These are phyloP conservation scores for Penicillium sclerotiorum DNA, from an alignment of 2,329 filamentous ascomycete species.

Conservation along the genomic window DNA sequence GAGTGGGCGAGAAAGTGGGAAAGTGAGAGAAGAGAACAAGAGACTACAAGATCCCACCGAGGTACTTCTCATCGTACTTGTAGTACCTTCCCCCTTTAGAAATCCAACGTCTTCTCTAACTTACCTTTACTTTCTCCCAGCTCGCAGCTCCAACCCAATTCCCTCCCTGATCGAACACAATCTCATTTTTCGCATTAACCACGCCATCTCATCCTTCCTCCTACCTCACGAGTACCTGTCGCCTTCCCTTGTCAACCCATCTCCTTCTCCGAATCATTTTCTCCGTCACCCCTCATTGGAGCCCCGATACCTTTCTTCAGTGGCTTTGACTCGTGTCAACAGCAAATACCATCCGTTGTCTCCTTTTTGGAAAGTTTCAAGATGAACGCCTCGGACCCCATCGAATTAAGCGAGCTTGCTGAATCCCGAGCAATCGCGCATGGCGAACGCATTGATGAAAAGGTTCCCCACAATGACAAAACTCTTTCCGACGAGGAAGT, in stretches of 20 bases:
- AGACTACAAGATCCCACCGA: no score
- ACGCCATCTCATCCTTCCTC: no score
- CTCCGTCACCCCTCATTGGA: no score
- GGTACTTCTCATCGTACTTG: no score
- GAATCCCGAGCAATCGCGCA: slow-evolving; percentile 25
- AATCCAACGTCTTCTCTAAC: background rate
- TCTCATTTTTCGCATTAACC: no score
- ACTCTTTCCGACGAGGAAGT: slow-evolving; percentile 10
- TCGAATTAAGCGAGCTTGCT: slow-evolving; percentile 28
- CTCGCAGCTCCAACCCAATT: background rate
- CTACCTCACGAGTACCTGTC: no score
- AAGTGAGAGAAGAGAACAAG: background rate
- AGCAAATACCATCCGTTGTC: background rate
- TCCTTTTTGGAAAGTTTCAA: slow-evolving; percentile 1
- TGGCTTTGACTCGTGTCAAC: no score
- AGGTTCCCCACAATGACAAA: background rate
- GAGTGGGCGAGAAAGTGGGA: background rate
- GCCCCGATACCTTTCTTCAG: no score
- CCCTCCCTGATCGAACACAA: background rate
- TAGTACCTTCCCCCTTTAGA: background rate
- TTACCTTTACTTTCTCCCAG: background rate
- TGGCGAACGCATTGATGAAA: slow-evolving; percentile 20
- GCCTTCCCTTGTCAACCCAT: no score
- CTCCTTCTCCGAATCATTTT: no score
- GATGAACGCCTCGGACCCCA: slow-evolving; percentile 32